Percentiles rank a stretch among this genome's conserved stretches.
Conservation (phyloP, 306 rosid genomes). For the Lathyrus oleraceus region DNA sequence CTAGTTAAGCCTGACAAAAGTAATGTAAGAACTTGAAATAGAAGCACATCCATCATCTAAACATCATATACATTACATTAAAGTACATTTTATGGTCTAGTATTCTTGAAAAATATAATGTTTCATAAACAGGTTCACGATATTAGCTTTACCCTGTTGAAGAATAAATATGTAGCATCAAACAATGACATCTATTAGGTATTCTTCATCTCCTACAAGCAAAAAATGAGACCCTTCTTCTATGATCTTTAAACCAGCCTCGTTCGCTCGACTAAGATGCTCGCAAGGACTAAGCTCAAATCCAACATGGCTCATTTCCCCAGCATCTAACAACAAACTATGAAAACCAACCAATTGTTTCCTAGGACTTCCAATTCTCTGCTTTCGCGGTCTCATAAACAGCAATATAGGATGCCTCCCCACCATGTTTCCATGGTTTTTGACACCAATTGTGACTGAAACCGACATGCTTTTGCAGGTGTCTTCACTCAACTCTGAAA, state of each 20-base stretch:
- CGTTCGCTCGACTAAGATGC: slow-evolving; percentile 71
- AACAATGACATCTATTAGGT: slow-evolving; percentile 57
- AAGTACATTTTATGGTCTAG: slow-evolving; percentile 17
- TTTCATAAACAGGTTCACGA: slow-evolving; percentile 2
- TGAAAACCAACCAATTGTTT: slow-evolving; percentile 74
- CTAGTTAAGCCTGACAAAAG: background rate
- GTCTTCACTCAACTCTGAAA: slow-evolving; percentile 55
- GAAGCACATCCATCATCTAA: background rate
- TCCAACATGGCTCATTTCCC: slow-evolving; percentile 54
- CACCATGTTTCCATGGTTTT: slow-evolving; percentile 67
- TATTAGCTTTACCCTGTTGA: slow-evolving; percentile 11
- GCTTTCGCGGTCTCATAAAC: slow-evolving; percentile 43
- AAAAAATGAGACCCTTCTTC: slow-evolving; percentile 76
- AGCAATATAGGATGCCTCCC: slow-evolving; percentile 83
- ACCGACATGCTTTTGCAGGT: slow-evolving; percentile 56
- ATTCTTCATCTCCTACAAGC: slow-evolving; percentile 69
- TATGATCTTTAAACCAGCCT: slow-evolving; percentile 66
- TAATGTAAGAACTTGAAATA: background rate
- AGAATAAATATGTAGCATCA: slow-evolving; percentile 42
- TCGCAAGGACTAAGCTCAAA: slow-evolving; percentile 78
- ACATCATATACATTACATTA: background rate
- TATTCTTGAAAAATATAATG: slow-evolving; percentile 3
- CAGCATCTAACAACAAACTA: slow-evolving; percentile 60
- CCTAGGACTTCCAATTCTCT: slow-evolving; percentile 50
- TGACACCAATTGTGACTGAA: slow-evolving; percentile 51